Percentiles rank a stretch among this genome's conserved stretches.
These are phyloP conservation scores for Calamus simplicifolius DNA, from an alignment of 176 grass and related monocot genomes.

Conservation along the genomic window DNA sequence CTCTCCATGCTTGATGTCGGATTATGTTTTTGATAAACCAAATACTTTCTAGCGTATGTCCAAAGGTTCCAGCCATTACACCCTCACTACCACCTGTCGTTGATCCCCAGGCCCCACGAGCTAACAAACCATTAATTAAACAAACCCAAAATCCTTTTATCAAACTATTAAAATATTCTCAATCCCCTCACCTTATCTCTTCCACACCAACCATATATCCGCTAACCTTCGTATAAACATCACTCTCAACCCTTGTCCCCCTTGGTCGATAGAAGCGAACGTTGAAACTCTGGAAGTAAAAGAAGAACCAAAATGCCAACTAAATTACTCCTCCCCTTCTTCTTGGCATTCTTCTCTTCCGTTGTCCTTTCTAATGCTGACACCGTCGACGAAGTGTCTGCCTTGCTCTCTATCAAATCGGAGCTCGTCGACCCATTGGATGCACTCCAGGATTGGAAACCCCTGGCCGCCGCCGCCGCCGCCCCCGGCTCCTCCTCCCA, in stretches of 20 bases:
- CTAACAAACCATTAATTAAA: not conserved
- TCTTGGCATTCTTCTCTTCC: constrained; percentile 7
- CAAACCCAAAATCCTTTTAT: not conserved
- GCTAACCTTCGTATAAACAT: not conserved
- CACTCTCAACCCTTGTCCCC: not conserved
- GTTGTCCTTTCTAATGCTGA: not conserved
- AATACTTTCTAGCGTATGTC: constrained; percentile 9
- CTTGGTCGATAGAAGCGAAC: not conserved
- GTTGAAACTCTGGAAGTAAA: not conserved
- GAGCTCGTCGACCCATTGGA: constrained; percentile 52
- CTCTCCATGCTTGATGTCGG: constrained; percentile 14
- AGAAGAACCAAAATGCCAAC: not conserved
- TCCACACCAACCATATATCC: not conserved
- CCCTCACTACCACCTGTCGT: not conserved
- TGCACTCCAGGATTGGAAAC: constrained; percentile 43
- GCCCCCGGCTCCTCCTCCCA: not conserved
- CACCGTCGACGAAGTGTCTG: constrained; percentile 26
- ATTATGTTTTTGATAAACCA: constrained; percentile 10
- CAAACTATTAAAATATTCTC: not conserved
- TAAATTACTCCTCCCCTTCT: not conserved
- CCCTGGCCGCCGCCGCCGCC: not conserved
- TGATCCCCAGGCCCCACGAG: constrained; percentile 13
- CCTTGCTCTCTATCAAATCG: constrained; percentile 58
- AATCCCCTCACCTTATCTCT: not conserved
- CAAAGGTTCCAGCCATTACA: not conserved